Evolutionary conservation across 106 monocot genomes (phyloP).

Genomic region (Gastrodia elata): DNA sequence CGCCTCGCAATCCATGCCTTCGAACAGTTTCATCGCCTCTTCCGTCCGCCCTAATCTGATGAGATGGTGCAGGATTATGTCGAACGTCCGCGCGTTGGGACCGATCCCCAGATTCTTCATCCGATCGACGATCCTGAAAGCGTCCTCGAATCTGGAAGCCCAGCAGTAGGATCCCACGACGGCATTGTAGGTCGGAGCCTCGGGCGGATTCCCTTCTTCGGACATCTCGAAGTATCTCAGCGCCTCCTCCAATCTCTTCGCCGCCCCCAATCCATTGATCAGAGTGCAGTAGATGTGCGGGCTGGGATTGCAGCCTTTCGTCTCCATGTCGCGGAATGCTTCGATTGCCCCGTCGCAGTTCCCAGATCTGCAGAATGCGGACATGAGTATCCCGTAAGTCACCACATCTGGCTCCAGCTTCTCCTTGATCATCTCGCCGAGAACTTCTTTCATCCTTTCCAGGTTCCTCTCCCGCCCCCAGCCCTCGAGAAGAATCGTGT

Average conservation of each 20-base stretch:
- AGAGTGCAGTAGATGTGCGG: conserved; percentile 79
- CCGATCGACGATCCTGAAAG: conserved; percentile 54
- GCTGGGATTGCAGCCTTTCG: conserved; percentile 42
- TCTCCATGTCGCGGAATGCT: conserved; percentile 52
- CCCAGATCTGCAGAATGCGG: conserved; percentile 56
- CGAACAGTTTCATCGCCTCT: conserved; percentile 58
- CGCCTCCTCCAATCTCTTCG: conserved; percentile 66
- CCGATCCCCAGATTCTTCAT: conserved; percentile 48
- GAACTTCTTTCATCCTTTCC: conserved; percentile 36
- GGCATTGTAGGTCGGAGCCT: conserved; percentile 79
- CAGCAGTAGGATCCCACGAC: conserved; percentile 75
- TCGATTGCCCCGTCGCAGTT: conserved; percentile 56
- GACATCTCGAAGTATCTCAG: conserved; percentile 54
- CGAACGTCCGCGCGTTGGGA: conserved; percentile 71
- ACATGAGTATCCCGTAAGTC: conserved; percentile 72
- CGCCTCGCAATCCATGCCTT: conserved; percentile 56
- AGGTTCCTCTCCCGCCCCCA: conserved; percentile 54
- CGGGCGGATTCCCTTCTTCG: conserved; percentile 44
- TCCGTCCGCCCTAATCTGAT: conserved; percentile 37
- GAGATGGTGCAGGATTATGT: conserved; percentile 75
- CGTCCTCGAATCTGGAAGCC: conserved; percentile 42
- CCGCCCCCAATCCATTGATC: conserved; percentile 79
- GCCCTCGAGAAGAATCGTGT: conserved; percentile 82
- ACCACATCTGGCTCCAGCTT: conserved; percentile 72
- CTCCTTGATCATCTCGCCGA: conserved; percentile 49